Evolutionary conservation across 306 rosid genomes (phyloP).

Genomic region (Aeschynomene evenia): DNA sequence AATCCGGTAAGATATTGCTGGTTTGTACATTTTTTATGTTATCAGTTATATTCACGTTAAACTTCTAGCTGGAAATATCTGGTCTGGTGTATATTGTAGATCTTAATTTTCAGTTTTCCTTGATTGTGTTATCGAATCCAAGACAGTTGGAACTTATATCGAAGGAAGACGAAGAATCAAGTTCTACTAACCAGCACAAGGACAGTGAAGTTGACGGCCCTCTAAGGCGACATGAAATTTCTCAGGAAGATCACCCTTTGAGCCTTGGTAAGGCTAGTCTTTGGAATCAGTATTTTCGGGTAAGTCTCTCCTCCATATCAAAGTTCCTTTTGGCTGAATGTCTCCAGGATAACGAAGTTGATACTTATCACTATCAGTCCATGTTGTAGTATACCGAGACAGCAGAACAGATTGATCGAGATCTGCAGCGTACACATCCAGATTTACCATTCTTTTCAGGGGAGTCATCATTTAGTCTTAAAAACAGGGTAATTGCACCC

Average conservation of each 20-base stretch:
- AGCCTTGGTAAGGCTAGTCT: conserved; percentile 68
- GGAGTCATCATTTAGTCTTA: conserved; percentile 57
- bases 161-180: conserved; percentile 38
- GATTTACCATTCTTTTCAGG: conserved; percentile 74
- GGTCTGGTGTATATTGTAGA: conserved; percentile 8
- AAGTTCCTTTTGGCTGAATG: conserved; percentile 4
- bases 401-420: conserved; percentile 77
- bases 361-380: conserved; percentile 15
- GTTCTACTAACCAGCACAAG: conserved; percentile 35
- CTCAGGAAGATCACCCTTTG: conserved; percentile 80
- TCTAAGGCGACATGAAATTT: conserved; percentile 55
- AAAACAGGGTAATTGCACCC: conserved; percentile 53
- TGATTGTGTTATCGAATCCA: conserved; percentile 54
- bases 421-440: conserved; percentile 77
- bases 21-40: conserved; percentile 6
- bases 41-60: conserved; percentile 21
- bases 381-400: conserved; percentile 63
- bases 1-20: conserved; percentile 65
- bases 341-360: conserved; percentile 8
- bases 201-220: conserved; percentile 54
- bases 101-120: conserved; percentile 29
- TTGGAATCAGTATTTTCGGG: conserved; percentile 71
- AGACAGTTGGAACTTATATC: conserved; percentile 62
- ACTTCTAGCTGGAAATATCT: not conserved
- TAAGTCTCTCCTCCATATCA: conserved; percentile 37